These are phyloP conservation scores for Metschnikowia orientalis DNA, from an alignment of 805 yeast species.

Conservation along the genomic window DNA sequence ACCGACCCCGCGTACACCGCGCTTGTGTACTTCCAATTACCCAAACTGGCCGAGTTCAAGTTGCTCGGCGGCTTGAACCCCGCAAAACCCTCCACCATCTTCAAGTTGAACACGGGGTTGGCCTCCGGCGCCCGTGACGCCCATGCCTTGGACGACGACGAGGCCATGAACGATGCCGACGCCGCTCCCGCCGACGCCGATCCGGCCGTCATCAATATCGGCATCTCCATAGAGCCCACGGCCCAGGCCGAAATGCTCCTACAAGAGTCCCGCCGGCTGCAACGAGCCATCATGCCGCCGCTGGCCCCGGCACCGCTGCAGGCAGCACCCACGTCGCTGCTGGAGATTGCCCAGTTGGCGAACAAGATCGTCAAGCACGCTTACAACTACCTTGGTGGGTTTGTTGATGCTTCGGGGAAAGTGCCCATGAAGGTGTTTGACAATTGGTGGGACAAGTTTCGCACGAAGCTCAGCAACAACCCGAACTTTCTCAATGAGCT, in stretches of 20 bases:
- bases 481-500: conserved; percentile 67
- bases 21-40: conserved; percentile 81
- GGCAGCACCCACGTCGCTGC: conserved; percentile 22
- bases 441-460: conserved; percentile 94
- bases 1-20: conserved; percentile 71
- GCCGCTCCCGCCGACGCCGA: conserved; percentile 14
- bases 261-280: conserved; percentile 35
- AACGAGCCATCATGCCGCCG: conserved; percentile 21
- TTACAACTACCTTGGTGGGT: conserved; percentile 86
- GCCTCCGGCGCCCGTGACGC: conserved; percentile 10
- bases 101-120: conserved; percentile 56
- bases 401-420: conserved; percentile 71
- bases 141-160: conserved; percentile 31
- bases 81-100: conserved; percentile 86
- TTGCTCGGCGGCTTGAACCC: conserved; percentile 60
- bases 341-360: conserved; percentile 55
- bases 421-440: conserved; percentile 87
- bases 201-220: conserved; percentile 43
- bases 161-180: conserved; percentile 24
- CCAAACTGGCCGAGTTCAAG: conserved; percentile 55
- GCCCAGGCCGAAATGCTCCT: conserved; percentile 59
- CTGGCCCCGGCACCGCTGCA: conserved; percentile 14
- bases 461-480: conserved; percentile 65
- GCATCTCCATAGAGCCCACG: conserved; percentile 86
- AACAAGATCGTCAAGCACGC: conserved; percentile 89